Evolutionary conservation across 768 basidiomycete species (phyloP).

Genomic region (Hypholoma sublateritium): DNA sequence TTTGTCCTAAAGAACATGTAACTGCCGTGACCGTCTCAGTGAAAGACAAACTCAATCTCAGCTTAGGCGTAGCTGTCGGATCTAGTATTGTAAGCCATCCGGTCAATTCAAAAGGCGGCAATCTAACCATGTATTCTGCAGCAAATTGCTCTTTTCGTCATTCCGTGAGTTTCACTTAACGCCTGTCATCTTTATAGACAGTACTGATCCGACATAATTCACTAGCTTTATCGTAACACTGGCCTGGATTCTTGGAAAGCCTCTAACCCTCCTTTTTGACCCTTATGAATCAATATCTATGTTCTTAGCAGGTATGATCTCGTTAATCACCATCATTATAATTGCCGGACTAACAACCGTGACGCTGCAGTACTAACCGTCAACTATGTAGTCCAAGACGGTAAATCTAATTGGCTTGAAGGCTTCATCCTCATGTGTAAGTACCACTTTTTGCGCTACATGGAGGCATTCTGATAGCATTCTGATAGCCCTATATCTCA

Average conservation of each 20-base stretch:
- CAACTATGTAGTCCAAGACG: slow-evolving; percentile 79
- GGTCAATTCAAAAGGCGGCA: background rate
- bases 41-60: slow-evolving; percentile 86
- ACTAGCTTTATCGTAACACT: slow-evolving; percentile 71
- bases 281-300: slow-evolving; percentile 79
- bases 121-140: slow-evolving; percentile 24
- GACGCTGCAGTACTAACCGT: slow-evolving; percentile 66
- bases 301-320: slow-evolving; percentile 39
- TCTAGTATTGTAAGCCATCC: slow-evolving; percentile 65
- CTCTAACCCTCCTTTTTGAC: slow-evolving; percentile 81
- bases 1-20: slow-evolving; percentile 62
- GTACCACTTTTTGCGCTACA: background rate
- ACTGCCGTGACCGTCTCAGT: slow-evolving; percentile 92
- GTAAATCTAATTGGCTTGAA: slow-evolving; percentile 84
- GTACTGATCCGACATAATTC: background rate
- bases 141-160: slow-evolving; percentile 70
- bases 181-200: background rate
- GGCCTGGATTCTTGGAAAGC: slow-evolving; percentile 82
- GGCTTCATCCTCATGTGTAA: slow-evolving; percentile 53
- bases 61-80: slow-evolving; percentile 87
- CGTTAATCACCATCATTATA: slow-evolving; percentile 2
- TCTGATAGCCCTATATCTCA: slow-evolving; percentile 61
- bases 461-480: background rate
- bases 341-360: background rate
- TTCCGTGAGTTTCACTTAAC: slow-evolving; percentile 25